Evolutionary conservation across 2,329 filamentous ascomycete species (phyloP).

Genomic region (Aspergillus fumigatiaffinis): DNA sequence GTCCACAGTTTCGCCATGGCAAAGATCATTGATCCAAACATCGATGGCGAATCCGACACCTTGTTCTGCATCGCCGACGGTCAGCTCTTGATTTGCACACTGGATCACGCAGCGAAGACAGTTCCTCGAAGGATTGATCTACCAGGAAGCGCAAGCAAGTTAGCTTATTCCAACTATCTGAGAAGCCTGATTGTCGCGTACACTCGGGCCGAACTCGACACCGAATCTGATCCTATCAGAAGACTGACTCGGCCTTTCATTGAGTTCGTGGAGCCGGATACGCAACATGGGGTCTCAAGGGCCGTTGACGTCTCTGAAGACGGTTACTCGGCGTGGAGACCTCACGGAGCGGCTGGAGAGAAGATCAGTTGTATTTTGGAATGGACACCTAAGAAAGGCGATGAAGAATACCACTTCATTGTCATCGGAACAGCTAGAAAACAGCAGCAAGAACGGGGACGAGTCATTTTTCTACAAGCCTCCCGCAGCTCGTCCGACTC

Average conservation of each 20-base stretch:
- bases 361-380: constrained; percentile 41
- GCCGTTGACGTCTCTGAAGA: constrained; percentile 6
- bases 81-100: constrained; percentile 45
- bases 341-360: constrained; percentile 35
- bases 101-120: constrained; percentile 40
- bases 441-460: constrained; percentile 27
- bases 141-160: constrained; percentile 39
- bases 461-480: constrained; percentile 37
- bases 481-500: constrained; percentile 23
- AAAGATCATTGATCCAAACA: constrained; percentile 19
- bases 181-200: constrained; percentile 50
- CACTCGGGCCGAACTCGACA: constrained; percentile 24
- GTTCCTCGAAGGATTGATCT: constrained; percentile 40
- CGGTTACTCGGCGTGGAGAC: constrained; percentile 19
- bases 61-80: constrained; percentile 48
- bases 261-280: constrained; percentile 39
- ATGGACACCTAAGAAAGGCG: constrained; percentile 35
- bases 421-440: constrained; percentile 37
- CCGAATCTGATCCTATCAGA: constrained; percentile 25
- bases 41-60: constrained; percentile 35
- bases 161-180: constrained; percentile 45
- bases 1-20: constrained; percentile 36
- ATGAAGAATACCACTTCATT: constrained; percentile 38
- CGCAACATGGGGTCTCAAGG: constrained; percentile 19
- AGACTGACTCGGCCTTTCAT: constrained; percentile 32